A percentile compares a stretch with the other conserved stretches of the same genome.
phyloP scores from a whole-genome alignment of 441 rosid species.

The Manihot esculenta region DNA sequence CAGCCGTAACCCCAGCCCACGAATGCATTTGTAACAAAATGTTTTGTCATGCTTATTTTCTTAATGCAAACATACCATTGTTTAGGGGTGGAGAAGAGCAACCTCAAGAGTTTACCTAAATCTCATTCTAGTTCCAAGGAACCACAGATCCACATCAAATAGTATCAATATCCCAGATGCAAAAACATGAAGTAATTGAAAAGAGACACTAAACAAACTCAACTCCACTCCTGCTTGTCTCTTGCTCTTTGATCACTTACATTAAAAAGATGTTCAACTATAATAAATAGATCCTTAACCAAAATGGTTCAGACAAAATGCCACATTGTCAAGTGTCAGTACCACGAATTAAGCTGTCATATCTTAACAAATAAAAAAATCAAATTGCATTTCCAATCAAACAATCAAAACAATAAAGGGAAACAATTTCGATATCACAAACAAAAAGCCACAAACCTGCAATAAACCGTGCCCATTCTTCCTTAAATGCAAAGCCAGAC shows the following conservation, averaged over 20 bases:
- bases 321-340: not conserved
- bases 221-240: not conserved
- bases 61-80: too few relatives aligned
- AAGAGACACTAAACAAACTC: not conserved
- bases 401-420: not conserved
- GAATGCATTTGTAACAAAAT: too few relatives aligned
- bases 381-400: not conserved
- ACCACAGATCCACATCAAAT: too few relatives aligned
- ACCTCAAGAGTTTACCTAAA: too few relatives aligned
- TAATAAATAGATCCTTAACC: not conserved
- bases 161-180: not conserved
- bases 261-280: not conserved
- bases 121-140: too few relatives aligned
- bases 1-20: too few relatives aligned
- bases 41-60: too few relatives aligned
- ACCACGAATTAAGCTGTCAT: not conserved
- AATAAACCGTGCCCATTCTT: slow-evolving; percentile 42
- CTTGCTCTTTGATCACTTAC: not conserved
- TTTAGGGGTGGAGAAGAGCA: too few relatives aligned
- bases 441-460: slow-evolving; percentile 27
- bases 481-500: slow-evolving; percentile 43
- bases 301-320: not conserved
- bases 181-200: not conserved
- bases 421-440: not conserved
- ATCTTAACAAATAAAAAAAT: not conserved